Evolutionary conservation across 108 stramenopile genomes (phyloP), one percentile per base, ranked within the genome.

Genomic region (Cyclotella cryptica): DNA sequence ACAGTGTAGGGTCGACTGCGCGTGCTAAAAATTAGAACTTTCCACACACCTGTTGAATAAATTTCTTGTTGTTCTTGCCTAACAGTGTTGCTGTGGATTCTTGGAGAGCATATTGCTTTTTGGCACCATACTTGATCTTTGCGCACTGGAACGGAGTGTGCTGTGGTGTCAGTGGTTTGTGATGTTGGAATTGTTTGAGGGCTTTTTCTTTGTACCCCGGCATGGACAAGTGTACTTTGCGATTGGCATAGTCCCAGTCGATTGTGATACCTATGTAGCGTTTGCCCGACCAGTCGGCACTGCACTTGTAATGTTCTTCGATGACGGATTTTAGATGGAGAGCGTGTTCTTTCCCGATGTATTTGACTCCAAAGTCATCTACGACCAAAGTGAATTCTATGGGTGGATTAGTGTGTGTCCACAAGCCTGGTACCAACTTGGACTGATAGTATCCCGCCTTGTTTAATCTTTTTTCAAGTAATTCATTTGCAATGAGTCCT

Each of bases 261-360:
- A 18, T 42, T 27, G 58, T 88, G 80, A 42, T 88, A 40, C 88
- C 85, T 78, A 61, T 66, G 70, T 79, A 85, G 15, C 54, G 54
- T 18, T 35, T 55, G 6, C 78, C 84, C 15, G 63, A 54, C 72
- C 71, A 79, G 40, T 88, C 84, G 17, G n/a, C 21, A 28, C 39
- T 72, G 58, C 57, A n/a, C 35, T 61, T 74, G 72, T 74, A 74
- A 8, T 63, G 59, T 49, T 74, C 64, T 26, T 66, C 45, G 1
- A 74, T 13, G 10, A 27, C 72, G 5, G 24, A 10, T 49, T 55
- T 74, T 30, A 74, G 72, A 63, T 74, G 72, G 0, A 41, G n/a
- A 24, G 72, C 72, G 27, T 74, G 41, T 62, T 64, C 28, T 21
- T 46, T 26, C 22, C 51, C 40, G 18, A 46, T 58, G 54, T 77